Percentiles rank a stretch among this genome's conserved stretches.
Conservation (phyloP, 2,329 filamentous ascomycete genomes). For the Colletotrichum gigasporum region DNA sequence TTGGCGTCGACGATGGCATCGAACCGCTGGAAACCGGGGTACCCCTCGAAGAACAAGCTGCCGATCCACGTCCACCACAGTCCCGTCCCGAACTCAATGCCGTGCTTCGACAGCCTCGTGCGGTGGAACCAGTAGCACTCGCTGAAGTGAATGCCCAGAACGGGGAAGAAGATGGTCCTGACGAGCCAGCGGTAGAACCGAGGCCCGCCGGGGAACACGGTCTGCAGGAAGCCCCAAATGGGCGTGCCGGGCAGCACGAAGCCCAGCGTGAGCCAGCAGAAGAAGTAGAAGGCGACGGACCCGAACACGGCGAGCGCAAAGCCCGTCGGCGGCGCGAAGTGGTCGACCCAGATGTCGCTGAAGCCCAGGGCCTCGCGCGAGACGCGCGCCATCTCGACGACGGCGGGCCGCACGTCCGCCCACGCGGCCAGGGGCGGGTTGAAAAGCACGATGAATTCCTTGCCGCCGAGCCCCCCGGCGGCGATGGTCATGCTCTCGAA, state of each 20-base stretch:
- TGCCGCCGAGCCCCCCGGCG: constrained; percentile 54
- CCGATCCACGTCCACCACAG: constrained; percentile 66
- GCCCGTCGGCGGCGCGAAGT: constrained; percentile 51
- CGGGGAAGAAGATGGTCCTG: constrained; percentile 63
- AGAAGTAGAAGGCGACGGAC: constrained; percentile 63
- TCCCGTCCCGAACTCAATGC: constrained; percentile 53
- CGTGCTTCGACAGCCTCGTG: constrained; percentile 56
- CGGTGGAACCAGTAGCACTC: constrained; percentile 69
- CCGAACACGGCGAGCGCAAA: constrained; percentile 63
- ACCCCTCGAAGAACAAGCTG: constrained; percentile 64
- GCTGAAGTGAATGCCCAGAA: constrained; percentile 70
- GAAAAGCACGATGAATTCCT: constrained; percentile 66
- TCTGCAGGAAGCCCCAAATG: constrained; percentile 59
- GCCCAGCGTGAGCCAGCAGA: constrained; percentile 56
- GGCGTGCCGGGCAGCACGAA: constrained; percentile 62
- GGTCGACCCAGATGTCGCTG: constrained; percentile 52
- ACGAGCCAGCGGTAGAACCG: constrained; percentile 67
- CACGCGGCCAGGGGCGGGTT: constrained; percentile 75
- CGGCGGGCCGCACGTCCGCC: constrained; percentile 72
- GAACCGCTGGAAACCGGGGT: constrained; percentile 58
- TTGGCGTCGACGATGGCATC: constrained; percentile 57
- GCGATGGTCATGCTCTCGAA: constrained; percentile 69
- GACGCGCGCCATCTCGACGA: constrained; percentile 75
- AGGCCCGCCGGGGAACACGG: constrained; percentile 66
- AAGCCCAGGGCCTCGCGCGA: constrained; percentile 68